Evolutionary conservation across 768 basidiomycete species (phyloP).

Genomic region (Lepiota subincarnata): DNA sequence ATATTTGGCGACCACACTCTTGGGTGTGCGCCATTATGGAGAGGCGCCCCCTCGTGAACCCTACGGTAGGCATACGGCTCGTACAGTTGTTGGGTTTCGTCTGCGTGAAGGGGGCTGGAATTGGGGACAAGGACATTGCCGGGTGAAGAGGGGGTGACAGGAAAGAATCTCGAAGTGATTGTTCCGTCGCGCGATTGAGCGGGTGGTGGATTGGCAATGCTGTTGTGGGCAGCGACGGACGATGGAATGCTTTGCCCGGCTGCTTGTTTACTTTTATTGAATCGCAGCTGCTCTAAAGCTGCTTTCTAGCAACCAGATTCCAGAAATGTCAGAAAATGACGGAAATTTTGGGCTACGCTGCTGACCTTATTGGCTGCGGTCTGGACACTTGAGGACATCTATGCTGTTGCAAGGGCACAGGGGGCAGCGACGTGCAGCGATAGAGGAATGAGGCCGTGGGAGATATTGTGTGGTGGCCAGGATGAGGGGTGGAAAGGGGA

Average conservation of each 20-base stretch:
- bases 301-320: slow-evolving; percentile 30
- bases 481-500: slow-evolving; percentile 11
- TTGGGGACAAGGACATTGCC: slow-evolving; percentile 70
- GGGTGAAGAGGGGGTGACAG: slow-evolving; percentile 39
- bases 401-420: slow-evolving; percentile 16
- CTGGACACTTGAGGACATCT: slow-evolving; percentile 47
- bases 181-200: slow-evolving; percentile 76
- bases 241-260: slow-evolving; percentile 22
- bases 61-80: slow-evolving; percentile 33
- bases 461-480: slow-evolving; percentile 24
- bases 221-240: slow-evolving; percentile 18
- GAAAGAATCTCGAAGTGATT: slow-evolving; percentile 59
- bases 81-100: slow-evolving; percentile 34
- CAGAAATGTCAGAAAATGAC: slow-evolving; percentile 15
- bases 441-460: slow-evolving; percentile 15
- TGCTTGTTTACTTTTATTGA: slow-evolving; percentile 34
- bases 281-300: slow-evolving; percentile 46
- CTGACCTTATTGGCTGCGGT: slow-evolving; percentile 49
- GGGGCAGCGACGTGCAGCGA: slow-evolving; percentile 17
- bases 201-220: slow-evolving; percentile 38
- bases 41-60: slow-evolving; percentile 39
- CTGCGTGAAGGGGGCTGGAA: slow-evolving; percentile 59
- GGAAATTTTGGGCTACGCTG: slow-evolving; percentile 15
- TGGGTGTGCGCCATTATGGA: slow-evolving; percentile 33
- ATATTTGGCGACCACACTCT: slow-evolving; percentile 34